Evolutionary conservation across 164 flowering plant genomes (phyloP).

Genomic region (Macadamia tetraphylla): DNA sequence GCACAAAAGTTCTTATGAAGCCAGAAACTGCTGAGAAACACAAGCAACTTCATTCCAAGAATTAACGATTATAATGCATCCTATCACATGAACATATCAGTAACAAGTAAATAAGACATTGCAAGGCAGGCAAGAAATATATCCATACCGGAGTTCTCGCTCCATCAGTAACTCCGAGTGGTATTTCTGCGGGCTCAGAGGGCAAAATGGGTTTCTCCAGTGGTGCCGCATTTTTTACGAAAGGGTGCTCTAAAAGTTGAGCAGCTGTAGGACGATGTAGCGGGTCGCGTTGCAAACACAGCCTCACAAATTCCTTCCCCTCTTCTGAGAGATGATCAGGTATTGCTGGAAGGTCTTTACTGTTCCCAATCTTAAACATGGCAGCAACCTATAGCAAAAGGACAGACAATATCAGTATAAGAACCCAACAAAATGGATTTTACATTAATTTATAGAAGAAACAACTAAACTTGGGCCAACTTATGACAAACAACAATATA

Average conservation of each 20-base stretch:
- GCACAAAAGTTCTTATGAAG: no score
- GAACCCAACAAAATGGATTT: neutral
- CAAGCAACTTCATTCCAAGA: no score
- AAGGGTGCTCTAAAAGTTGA: slow-evolving; percentile 81
- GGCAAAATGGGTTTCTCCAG: slow-evolving; percentile 38
- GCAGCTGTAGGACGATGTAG: slow-evolving; percentile 73
- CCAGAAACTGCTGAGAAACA: no score
- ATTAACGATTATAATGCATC: no score
- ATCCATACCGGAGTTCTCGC: slow-evolving; percentile 47
- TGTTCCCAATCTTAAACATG: slow-evolving; percentile 11
- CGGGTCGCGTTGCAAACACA: slow-evolving; percentile 83
- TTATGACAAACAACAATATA: neutral
- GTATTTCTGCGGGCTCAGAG: slow-evolving; percentile 43
- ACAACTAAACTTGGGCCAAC: neutral
- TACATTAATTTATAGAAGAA: neutral
- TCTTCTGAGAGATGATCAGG: slow-evolving; percentile 87
- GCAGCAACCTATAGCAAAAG: neutral
- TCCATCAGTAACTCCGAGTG: slow-evolving; percentile 33
- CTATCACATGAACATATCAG: no score
- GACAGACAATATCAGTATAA: slow-evolving; percentile 8
- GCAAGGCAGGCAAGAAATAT: neutral
- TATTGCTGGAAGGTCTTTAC: slow-evolving; percentile 86
- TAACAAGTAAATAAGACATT: neutral
- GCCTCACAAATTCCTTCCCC: slow-evolving; percentile 77
- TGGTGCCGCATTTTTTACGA: slow-evolving; percentile 74